These are phyloP conservation scores for Tolypocladium guangdongense DNA, from an alignment of 2,329 filamentous ascomycete genomes.

Conservation along the genomic window DNA sequence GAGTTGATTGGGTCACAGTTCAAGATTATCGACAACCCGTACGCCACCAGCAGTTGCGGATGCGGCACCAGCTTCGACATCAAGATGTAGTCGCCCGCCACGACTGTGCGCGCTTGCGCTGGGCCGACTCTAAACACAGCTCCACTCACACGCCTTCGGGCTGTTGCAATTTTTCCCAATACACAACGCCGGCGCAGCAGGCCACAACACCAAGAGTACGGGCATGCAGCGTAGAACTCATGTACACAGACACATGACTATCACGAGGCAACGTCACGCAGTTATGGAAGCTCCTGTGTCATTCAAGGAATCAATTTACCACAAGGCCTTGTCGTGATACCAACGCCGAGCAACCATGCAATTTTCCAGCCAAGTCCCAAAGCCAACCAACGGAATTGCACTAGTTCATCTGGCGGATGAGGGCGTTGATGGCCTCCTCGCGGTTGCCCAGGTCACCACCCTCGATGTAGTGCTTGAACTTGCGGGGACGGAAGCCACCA, in stretches of 20 bases:
- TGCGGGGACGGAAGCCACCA: conserved; percentile 89
- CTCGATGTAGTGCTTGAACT: conserved; percentile 99
- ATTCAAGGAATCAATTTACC: conserved; percentile 29
- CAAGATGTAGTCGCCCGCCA: conserved; percentile 38
- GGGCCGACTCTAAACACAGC: not conserved
- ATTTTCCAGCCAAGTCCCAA: conserved; percentile 19
- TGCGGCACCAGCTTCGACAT: conserved; percentile 98
- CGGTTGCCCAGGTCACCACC: conserved; percentile 98
- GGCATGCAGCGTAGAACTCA: not conserved
- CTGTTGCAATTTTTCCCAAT: no score
- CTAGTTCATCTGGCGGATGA: conserved; percentile 99
- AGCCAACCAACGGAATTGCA: conserved; percentile 6
- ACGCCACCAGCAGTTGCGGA: conserved; percentile 87
- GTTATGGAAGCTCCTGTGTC: conserved; percentile 25
- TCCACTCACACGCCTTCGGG: not conserved
- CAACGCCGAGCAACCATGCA: conserved; percentile 30
- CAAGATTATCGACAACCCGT: conserved; percentile 89
- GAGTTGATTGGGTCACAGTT: conserved; percentile 86
- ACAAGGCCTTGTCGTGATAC: conserved; percentile 25
- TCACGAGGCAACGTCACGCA: conserved; percentile 3
- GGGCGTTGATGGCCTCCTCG: conserved; percentile 93
- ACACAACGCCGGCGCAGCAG: not conserved
- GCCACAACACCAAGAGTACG: not conserved
- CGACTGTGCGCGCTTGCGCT: not conserved
- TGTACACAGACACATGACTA: not conserved